These are phyloP conservation scores for Arthrobotrys iridis DNA, from an alignment of 2,329 filamentous ascomycete genomes.

Conservation along the genomic window DNA sequence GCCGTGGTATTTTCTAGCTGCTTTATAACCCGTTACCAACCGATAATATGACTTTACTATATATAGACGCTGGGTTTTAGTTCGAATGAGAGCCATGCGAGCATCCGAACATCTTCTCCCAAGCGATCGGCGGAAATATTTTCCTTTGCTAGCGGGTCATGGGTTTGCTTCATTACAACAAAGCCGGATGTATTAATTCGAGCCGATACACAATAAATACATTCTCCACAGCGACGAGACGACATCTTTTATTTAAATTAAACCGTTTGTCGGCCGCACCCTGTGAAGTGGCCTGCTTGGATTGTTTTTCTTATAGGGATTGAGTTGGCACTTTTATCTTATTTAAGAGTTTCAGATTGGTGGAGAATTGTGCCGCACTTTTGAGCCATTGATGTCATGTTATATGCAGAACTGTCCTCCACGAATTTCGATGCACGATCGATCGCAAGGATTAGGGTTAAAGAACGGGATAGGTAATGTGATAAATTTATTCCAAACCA, in stretches of 20 bases:
- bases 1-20: background rate
- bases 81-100: slow-evolving; percentile 10
- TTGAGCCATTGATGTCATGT: slow-evolving; percentile 48
- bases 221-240: slow-evolving; percentile 5
- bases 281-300: slow-evolving; percentile 16
- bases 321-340: slow-evolving; percentile 3
- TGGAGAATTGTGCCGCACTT: slow-evolving; percentile 42
- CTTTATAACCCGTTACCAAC: slow-evolving; percentile 14
- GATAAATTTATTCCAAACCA: background rate
- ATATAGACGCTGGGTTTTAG: slow-evolving; percentile 13
- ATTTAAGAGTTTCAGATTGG: slow-evolving; percentile 47
- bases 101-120: background rate
- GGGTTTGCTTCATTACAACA: slow-evolving; percentile 15
- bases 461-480: slow-evolving; percentile 6
- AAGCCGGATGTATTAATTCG: background rate
- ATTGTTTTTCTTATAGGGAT: background rate
- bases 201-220: background rate
- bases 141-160: slow-evolving; percentile 8
- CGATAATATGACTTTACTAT: background rate
- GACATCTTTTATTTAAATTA: background rate
- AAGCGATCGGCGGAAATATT: background rate
- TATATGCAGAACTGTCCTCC: slow-evolving; percentile 9
- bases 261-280: background rate
- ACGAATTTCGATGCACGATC: slow-evolving; percentile 3
- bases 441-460: slow-evolving; percentile 7